Conservation (phyloP, 108 stramenopile species). For the Cyclotella baltica region DNA sequence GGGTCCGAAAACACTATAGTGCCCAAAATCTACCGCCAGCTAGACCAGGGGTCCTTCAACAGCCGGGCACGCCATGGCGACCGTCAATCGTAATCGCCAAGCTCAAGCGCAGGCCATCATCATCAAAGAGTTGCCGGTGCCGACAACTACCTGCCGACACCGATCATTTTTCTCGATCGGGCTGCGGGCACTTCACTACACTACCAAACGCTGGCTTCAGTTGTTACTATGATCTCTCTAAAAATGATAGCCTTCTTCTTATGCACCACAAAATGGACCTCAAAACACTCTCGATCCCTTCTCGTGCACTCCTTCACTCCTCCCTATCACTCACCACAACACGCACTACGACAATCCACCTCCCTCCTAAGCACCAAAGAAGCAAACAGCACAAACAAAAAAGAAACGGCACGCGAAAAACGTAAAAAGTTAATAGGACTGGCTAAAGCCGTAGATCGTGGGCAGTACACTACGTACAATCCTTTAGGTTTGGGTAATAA, state of each 20-base stretch:
- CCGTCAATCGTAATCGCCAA: too few species aligned
- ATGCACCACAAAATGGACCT: background rate
- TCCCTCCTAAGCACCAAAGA: background rate
- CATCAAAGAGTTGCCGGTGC: too few species aligned
- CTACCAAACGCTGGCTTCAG: background rate
- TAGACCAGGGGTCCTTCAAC: too few species aligned
- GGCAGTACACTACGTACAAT: constrained; percentile 70
- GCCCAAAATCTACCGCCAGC: too few species aligned
- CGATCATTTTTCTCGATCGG: too few species aligned
- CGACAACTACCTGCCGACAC: too few species aligned
- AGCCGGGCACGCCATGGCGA: too few species aligned
- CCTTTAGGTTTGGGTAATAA: constrained; percentile 68
- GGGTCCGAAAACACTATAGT: too few species aligned
- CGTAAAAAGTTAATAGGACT: constrained; percentile 76
- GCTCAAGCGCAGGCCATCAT: too few species aligned
- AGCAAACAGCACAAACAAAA: background rate
- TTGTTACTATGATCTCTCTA: background rate
- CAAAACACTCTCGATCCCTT: background rate
- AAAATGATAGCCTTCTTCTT: background rate
- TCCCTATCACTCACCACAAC: background rate
- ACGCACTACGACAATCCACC: background rate
- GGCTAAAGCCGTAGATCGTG: constrained; percentile 89
- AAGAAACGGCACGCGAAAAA: constrained; percentile 40
- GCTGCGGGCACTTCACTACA: too few species aligned
- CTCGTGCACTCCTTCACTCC: background rate